Conservation (phyloP, 2,329 filamentous ascomycete species). For the Diaporthe destruens region DNA sequence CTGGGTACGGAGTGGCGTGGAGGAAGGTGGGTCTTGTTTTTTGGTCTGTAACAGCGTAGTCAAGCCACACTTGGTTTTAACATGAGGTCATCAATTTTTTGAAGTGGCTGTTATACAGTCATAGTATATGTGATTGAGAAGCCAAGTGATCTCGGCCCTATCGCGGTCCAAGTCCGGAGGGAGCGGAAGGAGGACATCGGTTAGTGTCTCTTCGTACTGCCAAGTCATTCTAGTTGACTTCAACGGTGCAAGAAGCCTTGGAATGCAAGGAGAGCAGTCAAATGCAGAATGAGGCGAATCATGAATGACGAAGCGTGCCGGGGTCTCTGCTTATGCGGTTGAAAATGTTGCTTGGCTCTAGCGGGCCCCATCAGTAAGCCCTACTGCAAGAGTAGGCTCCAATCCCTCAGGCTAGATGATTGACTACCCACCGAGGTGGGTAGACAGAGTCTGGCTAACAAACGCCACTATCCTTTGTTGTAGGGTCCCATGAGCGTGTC, state of each 20-base stretch:
- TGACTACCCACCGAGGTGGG: too few species aligned
- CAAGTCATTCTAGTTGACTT: too few species aligned
- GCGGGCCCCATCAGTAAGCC: neutral
- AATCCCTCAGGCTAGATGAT: neutral
- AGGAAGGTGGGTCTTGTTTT: too few species aligned
- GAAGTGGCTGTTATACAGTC: too few species aligned
- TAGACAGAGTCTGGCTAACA: neutral
- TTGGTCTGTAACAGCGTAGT: too few species aligned
- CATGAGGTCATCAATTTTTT: too few species aligned
- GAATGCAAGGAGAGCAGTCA: neutral
- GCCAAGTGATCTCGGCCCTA: too few species aligned
- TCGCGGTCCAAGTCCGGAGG: neutral
- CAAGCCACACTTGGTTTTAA: too few species aligned
- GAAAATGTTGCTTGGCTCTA: neutral
- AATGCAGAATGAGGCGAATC: neutral
- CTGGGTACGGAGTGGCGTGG: too few species aligned
- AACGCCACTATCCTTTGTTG: neutral
- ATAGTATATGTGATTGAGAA: too few species aligned
- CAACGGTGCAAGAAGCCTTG: neutral
- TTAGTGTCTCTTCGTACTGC: too few species aligned
- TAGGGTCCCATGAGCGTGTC: neutral
- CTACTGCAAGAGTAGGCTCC: neutral
- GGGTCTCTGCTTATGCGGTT: neutral
- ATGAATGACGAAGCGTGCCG: neutral
- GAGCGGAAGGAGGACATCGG: too few species aligned